phyloP scores from a whole-genome alignment of 1,139 yeast genomes.

The Debaryomyces singareniensis region DNA sequence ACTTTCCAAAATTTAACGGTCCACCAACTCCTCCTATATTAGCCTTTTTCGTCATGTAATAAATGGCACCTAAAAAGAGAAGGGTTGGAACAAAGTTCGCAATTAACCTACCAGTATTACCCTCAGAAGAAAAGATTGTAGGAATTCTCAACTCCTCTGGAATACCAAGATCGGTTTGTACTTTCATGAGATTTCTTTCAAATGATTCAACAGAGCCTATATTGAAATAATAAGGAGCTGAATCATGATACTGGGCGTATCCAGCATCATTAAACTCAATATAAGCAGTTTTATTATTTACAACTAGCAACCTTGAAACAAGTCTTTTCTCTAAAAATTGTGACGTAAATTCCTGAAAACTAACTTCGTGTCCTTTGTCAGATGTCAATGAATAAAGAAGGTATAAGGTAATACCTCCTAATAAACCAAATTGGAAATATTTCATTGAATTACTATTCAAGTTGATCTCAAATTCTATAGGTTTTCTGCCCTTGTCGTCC shows the following conservation, averaged over 20 bases:
- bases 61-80: conserved; percentile 78
- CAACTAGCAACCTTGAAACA: conserved; percentile 31
- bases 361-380: conserved; percentile 25
- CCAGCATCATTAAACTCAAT: conserved; percentile 37
- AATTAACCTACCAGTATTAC: conserved; percentile 55
- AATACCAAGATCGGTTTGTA: conserved; percentile 64
- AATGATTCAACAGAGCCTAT: conserved; percentile 92
- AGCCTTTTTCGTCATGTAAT: conserved; percentile 59
- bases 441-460: conserved; percentile 20
- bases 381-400: conserved; percentile 11
- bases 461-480: conserved; percentile 20
- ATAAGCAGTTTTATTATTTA: conserved; percentile 32
- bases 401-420: conserved; percentile 21
- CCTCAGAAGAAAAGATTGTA: conserved; percentile 69
- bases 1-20: conserved; percentile 73
- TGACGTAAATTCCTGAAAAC: conserved; percentile 41
- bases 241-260: conserved; percentile 18
- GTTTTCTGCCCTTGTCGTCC: conserved; percentile 8
- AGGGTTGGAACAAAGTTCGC: conserved; percentile 78
- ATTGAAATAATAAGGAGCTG: conserved; percentile 43
- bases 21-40: conserved; percentile 58
- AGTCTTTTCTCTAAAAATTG: conserved; percentile 34
- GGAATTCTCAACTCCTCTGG: conserved; percentile 69
- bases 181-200: conserved; percentile 72
- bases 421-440: conserved; percentile 25